Evolutionary conservation across 1,284 basidiomycete species (phyloP).

Genomic region (Cutaneotrichosporon mucoides): DNA sequence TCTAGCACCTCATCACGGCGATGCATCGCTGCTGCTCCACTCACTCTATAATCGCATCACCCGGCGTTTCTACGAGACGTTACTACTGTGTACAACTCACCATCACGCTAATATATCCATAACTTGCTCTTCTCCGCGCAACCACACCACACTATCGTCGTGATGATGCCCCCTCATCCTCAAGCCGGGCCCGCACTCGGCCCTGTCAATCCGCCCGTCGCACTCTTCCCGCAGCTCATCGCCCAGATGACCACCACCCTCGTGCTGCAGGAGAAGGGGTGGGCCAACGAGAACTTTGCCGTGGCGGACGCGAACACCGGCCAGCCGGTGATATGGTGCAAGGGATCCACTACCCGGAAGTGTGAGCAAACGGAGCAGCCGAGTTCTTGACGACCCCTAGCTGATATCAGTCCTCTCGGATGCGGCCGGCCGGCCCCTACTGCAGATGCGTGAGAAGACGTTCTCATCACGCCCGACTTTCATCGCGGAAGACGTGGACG

Average conservation of each 20-base stretch:
- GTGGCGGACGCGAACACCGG: conserved; percentile 44
- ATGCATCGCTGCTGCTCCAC: no score
- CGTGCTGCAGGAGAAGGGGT: conserved; percentile 42
- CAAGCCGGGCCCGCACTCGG: no score
- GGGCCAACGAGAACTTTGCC: conserved; percentile 41
- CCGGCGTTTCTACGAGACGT: no score
- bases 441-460: conserved; percentile 35
- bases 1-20: no score
- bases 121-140: no score
- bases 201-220: no score
- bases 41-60: no score
- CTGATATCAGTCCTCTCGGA: conserved; percentile 37
- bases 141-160: no score
- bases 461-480: conserved; percentile 34
- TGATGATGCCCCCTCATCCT: no score
- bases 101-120: no score
- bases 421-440: conserved; percentile 32
- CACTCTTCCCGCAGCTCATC: conserved; percentile 26
- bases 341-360: conserved; percentile 33
- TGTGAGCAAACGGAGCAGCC: conserved; percentile 36
- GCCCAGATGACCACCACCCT: conserved; percentile 34
- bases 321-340: conserved; percentile 29
- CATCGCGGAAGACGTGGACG: conserved; percentile 30
- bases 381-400: no score
- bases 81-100: no score